Evolutionary conservation across 495 filamentous ascomycete genomes (phyloP), one percentile per base, ranked within the genome.

Genomic region (Hypoxylon trugodes): DNA sequence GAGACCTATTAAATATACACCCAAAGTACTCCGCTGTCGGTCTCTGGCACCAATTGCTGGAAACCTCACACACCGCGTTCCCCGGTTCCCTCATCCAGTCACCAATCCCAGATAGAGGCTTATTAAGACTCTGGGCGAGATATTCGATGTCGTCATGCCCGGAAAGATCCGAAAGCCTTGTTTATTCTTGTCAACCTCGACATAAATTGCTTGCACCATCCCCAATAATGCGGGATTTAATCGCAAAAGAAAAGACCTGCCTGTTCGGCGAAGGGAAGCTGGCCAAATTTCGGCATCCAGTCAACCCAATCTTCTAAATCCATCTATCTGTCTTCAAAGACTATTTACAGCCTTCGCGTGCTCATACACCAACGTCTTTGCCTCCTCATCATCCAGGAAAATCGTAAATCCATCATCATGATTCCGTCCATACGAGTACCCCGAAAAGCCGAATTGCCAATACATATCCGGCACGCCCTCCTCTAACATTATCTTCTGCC

Each of bases 391-490:
- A 0, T 81, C 82, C 66, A 86, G 85, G 59, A 81, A 87, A 30
- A 89, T 76, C 1, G 84, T 86, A 53, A 85, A 79, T 0, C 79
- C 81, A 65, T 88, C 86, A 61, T 86, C 69, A 6, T 76, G 66
- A 9, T 84, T 81, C 58, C 79, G 69, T 0, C 86, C 86, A 2
- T 58, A 70, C 47, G 77, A 80, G 12, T 87, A 65, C 1, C 64
- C 64, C 12, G 69, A 76, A 51, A 86, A 85, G 6, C 85, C 86
- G 66, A 81, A 86, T 63, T 89, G 85, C 86, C 84, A 90, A 67
- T 82, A 89, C 60, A 87, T 71, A 71, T 90, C 87, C 0, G 78
- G 76, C 48, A 87, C 77, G 21, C 73, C 79, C 5, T 74, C 79
- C 10, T 76, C 69, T 2, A 86, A 66, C 3, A 84, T 78, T 0